Evolutionary conservation across 306 rosid genomes (phyloP).

Genomic region (Vigna trinervia): DNA sequence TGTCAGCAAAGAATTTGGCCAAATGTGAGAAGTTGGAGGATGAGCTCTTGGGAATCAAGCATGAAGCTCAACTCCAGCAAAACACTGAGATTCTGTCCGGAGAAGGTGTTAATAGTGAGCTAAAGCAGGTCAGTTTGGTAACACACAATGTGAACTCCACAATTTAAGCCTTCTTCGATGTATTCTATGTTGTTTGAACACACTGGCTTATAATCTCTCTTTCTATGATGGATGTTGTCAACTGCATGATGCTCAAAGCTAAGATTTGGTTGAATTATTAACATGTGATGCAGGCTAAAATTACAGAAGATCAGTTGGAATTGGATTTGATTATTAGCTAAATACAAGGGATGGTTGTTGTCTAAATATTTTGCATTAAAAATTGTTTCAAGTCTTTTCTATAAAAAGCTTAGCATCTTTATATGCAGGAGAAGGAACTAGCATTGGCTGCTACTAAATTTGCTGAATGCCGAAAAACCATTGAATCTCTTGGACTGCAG

Average conservation of each 20-base stretch:
- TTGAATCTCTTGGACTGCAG: slow-evolving; percentile 74
- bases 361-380: not conserved
- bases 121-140: slow-evolving; percentile 73
- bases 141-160: not conserved
- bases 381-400: not conserved
- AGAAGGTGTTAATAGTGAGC: slow-evolving; percentile 43
- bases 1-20: slow-evolving; percentile 57
- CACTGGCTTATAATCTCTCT: not conserved
- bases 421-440: slow-evolving; percentile 71
- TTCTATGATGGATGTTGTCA: slow-evolving; percentile 9
- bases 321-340: slow-evolving; percentile 18
- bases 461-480: slow-evolving; percentile 81
- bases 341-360: not conserved
- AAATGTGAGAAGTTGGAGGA: slow-evolving; percentile 61
- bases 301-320: slow-evolving; percentile 2
- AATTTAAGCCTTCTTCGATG: slow-evolving; percentile 28
- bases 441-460: slow-evolving; percentile 73
- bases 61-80: slow-evolving; percentile 51
- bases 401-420: slow-evolving; percentile 26
- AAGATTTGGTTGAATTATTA: not conserved
- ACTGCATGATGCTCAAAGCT: slow-evolving; percentile 17
- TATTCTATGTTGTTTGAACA: not conserved
- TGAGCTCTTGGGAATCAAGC: slow-evolving; percentile 61
- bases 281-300: not conserved
- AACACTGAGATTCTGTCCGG: slow-evolving; percentile 46